Percentiles rank a stretch among this genome's conserved stretches.
phyloP scores from a whole-genome alignment of 306 rosid species.

The Amphicarpaea edgeworthii region DNA sequence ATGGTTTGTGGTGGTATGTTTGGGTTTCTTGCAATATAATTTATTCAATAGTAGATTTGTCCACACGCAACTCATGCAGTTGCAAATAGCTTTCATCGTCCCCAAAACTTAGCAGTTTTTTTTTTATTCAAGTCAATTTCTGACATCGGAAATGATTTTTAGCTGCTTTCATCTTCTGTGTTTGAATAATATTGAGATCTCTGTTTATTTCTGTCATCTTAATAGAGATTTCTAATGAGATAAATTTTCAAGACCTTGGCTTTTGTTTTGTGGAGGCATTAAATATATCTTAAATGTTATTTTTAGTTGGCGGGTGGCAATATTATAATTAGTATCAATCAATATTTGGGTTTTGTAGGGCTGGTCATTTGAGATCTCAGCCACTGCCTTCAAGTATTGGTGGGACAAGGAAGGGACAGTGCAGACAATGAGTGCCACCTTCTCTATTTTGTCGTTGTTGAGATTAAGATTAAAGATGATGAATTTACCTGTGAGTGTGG shows the following conservation, averaged over 20 bases:
- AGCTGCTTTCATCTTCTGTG: background rate
- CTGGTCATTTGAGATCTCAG: slow-evolving; percentile 12
- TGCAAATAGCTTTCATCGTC: slow-evolving; percentile 19
- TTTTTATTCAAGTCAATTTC: slow-evolving; percentile 19
- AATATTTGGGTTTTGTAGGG: slow-evolving; percentile 48
- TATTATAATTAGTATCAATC: slow-evolving; percentile 11
- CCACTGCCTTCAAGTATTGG: slow-evolving; percentile 25
- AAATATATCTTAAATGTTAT: background rate
- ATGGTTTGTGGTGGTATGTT: slow-evolving; percentile 24
- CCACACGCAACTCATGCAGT: slow-evolving; percentile 25
- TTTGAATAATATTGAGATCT: too few relatives aligned
- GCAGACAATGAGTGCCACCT: slow-evolving; percentile 16
- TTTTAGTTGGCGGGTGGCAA: background rate
- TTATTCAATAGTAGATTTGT: slow-evolving; percentile 27
- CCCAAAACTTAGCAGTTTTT: background rate
- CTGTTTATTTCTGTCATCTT: background rate
- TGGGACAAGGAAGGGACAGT: slow-evolving; percentile 6
- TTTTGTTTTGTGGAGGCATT: slow-evolving; percentile 12
- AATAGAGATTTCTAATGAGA: too few relatives aligned
- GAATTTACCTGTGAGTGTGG: slow-evolving; percentile 33
- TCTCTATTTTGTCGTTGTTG: slow-evolving; percentile 27
- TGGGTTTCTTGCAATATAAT: slow-evolving; percentile 31
- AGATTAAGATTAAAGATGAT: slow-evolving; percentile 29
- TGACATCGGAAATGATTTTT: slow-evolving; percentile 31
- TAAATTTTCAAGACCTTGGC: background rate